Percentiles rank a stretch among this genome's conserved stretches.
Conservation (phyloP, 2,329 filamentous ascomycete species). For the Claviceps fusiformis region DNA sequence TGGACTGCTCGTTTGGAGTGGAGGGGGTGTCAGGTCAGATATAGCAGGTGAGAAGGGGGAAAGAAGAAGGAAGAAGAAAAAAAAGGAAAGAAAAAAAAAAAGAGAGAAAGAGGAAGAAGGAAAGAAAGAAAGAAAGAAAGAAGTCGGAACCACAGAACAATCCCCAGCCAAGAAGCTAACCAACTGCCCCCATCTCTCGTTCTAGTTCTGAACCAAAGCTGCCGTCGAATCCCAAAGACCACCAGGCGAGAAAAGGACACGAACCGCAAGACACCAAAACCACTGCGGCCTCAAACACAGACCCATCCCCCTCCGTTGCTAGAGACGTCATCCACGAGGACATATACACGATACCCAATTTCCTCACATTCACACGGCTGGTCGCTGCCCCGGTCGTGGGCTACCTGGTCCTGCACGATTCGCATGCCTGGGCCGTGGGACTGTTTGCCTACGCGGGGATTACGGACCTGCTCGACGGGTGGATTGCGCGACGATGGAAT, state of each 20-base stretch:
- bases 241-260: not conserved
- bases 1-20: not conserved
- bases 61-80: not conserved
- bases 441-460: slow-evolving; percentile 88
- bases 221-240: not conserved
- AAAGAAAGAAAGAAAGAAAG: not conserved
- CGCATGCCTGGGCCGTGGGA: slow-evolving; percentile 63
- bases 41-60: not conserved
- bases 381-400: slow-evolving; percentile 72
- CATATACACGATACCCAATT: slow-evolving; percentile 93
- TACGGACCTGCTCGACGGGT: slow-evolving; percentile 87
- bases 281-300: not conserved
- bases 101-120: not conserved
- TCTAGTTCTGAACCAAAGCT: not conserved
- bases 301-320: not conserved
- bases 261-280: not conserved
- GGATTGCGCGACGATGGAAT: slow-evolving; percentile 78
- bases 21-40: not conserved
- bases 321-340: slow-evolving; percentile 51
- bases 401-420: slow-evolving; percentile 74
- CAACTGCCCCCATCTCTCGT: too few species aligned
- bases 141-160: too few species aligned
- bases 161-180: not conserved
- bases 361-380: slow-evolving; percentile 78
- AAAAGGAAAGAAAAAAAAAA: not conserved